Evolutionary conservation across 345 rosid genomes (phyloP).

Genomic region (Abelmoschus esculentus): DNA sequence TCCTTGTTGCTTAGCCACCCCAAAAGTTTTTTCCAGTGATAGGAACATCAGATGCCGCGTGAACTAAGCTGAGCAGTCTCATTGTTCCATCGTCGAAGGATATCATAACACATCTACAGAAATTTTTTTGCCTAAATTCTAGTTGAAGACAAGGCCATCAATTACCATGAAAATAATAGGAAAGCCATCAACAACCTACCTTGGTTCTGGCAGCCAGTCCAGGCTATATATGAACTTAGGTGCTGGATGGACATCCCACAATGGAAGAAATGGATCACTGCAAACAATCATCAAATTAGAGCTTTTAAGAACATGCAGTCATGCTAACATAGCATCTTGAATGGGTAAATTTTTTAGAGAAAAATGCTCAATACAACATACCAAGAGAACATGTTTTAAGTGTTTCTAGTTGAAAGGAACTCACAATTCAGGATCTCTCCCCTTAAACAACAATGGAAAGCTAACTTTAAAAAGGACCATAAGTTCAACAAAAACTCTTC

Average conservation of each 20-base stretch:
- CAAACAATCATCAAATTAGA: conserved; percentile 20
- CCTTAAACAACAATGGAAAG: conserved; percentile 3
- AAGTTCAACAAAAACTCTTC: too few species aligned
- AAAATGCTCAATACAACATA: background rate
- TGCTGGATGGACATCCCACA: conserved; percentile 68
- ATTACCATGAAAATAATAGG: conserved; percentile 5
- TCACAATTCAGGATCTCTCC: background rate
- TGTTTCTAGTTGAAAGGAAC: background rate
- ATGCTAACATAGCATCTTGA: background rate
- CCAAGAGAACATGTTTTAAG: background rate
- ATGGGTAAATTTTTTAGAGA: background rate
- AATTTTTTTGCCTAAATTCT: conserved; percentile 4
- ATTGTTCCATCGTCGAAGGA: conserved; percentile 77
- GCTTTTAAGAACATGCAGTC: background rate
- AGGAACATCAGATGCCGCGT: conserved; percentile 69
- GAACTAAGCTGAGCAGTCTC: conserved; percentile 60
- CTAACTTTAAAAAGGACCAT: too few species aligned
- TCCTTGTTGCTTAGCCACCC: conserved; percentile 58
- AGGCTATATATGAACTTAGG: conserved; percentile 61
- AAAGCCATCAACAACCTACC: conserved; percentile 27
- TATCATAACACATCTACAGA: conserved; percentile 55
- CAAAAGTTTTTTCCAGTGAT: conserved; percentile 54
- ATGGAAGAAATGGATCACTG: conserved; percentile 80
- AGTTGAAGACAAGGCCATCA: conserved; percentile 4
- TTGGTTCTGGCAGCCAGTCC: conserved; percentile 77